Evolutionary conservation across 2,329 filamentous ascomycete genomes (phyloP).

Genomic region (Colletotrichum falcatum): DNA sequence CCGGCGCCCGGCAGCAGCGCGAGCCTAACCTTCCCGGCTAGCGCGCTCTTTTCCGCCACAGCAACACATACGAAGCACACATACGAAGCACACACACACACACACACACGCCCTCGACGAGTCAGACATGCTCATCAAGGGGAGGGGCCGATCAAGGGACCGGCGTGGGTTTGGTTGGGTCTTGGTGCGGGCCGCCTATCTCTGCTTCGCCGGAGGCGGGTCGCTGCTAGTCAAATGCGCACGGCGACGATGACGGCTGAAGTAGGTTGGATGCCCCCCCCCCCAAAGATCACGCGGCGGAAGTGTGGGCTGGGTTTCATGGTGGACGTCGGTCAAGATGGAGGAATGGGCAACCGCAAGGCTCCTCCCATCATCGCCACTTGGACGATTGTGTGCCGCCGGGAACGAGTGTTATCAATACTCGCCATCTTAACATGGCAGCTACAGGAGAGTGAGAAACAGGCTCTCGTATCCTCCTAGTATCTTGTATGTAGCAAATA

Average conservation of each 20-base stretch:
- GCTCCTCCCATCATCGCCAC: constrained; percentile 63
- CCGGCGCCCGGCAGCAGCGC: constrained; percentile 58
- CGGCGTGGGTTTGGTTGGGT: constrained; percentile 56
- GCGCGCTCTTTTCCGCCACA: constrained; percentile 58
- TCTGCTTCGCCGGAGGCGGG: constrained; percentile 57
- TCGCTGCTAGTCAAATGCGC: constrained; percentile 52
- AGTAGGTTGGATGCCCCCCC: constrained; percentile 54
- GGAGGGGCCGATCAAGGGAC: constrained; percentile 43
- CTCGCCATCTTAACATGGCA: not conserved
- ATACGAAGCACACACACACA: too few relatives aligned
- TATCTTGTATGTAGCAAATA: constrained; percentile 21
- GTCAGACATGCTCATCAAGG: constrained; percentile 57
- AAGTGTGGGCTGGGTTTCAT: constrained; percentile 62
- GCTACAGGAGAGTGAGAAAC: not conserved
- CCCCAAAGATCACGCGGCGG: constrained; percentile 49
- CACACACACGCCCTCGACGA: constrained; percentile 61
- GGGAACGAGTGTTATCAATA: not conserved
- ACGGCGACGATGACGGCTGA: constrained; percentile 57
- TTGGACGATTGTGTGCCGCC: constrained; percentile 44
- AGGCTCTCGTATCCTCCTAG: not conserved
- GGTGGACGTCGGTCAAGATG: constrained; percentile 56
- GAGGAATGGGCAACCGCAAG: constrained; percentile 55
- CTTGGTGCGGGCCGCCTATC: constrained; percentile 59
- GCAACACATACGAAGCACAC: constrained; percentile 62
- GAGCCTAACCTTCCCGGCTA: constrained; percentile 56